These are phyloP conservation scores for Verbascum thapsus DNA, from an alignment of 257 asterid species.

Conservation along the genomic window DNA sequence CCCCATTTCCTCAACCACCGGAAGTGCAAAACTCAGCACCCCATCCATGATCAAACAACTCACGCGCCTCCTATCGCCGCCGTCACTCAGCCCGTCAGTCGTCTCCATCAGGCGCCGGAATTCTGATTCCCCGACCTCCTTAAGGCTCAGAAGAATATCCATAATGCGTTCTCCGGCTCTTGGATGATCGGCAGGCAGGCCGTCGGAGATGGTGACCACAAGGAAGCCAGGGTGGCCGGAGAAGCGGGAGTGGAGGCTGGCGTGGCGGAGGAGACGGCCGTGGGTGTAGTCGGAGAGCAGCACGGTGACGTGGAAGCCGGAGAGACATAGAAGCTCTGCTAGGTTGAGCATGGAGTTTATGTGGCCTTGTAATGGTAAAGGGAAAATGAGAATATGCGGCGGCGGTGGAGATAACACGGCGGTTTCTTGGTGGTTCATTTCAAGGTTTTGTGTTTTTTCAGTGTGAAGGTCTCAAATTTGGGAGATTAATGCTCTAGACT, in stretches of 20 bases:
- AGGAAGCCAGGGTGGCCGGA: conserved; percentile 39
- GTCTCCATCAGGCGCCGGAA: conserved; percentile 42
- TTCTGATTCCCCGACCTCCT: conserved; percentile 32
- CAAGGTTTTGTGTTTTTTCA: too few relatives aligned
- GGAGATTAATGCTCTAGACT: too few relatives aligned
- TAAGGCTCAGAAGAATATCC: conserved; percentile 37
- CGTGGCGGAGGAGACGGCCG: conserved; percentile 43
- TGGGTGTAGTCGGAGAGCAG: conserved; percentile 57
- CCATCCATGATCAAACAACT: conserved; percentile 53
- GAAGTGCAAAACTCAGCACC: conserved; percentile 36
- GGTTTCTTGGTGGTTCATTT: too few relatives aligned
- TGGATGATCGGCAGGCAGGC: conserved; percentile 53
- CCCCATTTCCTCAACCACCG: conserved; percentile 49
- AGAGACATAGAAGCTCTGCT: conserved; percentile 49
- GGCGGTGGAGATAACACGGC: conserved; percentile 25
- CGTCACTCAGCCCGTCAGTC: conserved; percentile 25
- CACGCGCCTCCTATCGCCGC: conserved; percentile 36
- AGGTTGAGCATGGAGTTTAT: conserved; percentile 55
- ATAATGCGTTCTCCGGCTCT: conserved; percentile 33
- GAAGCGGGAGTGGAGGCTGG: conserved; percentile 38
- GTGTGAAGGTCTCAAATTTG: too few relatives aligned
- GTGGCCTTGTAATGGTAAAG: conserved; percentile 63
- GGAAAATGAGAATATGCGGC: conserved; percentile 56
- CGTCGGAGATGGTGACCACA: conserved; percentile 59
- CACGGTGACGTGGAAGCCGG: conserved; percentile 55